Evolutionary conservation across 2,329 filamentous ascomycete species (phyloP), one percentile per base, ranked within the genome.

Genomic region (Stagonosporopsis tanaceti): DNA sequence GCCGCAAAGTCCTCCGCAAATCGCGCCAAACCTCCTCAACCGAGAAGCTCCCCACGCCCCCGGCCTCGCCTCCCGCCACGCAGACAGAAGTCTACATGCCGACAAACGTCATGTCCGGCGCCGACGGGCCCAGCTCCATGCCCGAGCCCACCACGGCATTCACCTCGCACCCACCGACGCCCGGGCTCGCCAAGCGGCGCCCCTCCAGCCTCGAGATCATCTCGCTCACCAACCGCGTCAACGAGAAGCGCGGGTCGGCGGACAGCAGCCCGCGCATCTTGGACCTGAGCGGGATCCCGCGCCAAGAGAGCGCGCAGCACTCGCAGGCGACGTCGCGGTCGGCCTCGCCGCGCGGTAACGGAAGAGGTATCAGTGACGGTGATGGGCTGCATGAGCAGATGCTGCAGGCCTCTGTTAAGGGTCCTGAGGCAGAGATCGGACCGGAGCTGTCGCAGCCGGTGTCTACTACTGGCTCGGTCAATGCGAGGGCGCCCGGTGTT

Each of bases 201-300:
- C 35, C 51, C 6, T 59, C 63, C 14, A 67, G 63, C 41, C 51
- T 66, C 2, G 66, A 68, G 53, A 57, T 68, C 48, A 67, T 68
- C 28, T 55, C 58, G 2, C 53, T 66, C 2, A 53, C 38, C 24
- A 52, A 44, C 8, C 54, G 47, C 37, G 17, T 44, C 2, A 12
- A 48, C 8, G 42, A 39, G 24, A 42, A 47, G 32, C 61, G 42
- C 46, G 60, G 58, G 47, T 57, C 52, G 17, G 46, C 22, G 17
- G 48, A 54, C 17, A 57, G 42, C 38, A 53, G 28, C 32, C 48
- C 50, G 17, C 63, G 57, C 47, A 47, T 64, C 37, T 28, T 59
- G 9, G 63, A 68, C 28, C 46, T 64, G 39, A 61, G 8, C 61
- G 62, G 34, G 52, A 48, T 44, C 34, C 58, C 35, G 14, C 40